A percentile compares a stretch with the other conserved stretches of the same genome.
Evolutionary conservation across 495 filamentous ascomycete species (phyloP).

Genomic region (Daldinia bambusicola): DNA sequence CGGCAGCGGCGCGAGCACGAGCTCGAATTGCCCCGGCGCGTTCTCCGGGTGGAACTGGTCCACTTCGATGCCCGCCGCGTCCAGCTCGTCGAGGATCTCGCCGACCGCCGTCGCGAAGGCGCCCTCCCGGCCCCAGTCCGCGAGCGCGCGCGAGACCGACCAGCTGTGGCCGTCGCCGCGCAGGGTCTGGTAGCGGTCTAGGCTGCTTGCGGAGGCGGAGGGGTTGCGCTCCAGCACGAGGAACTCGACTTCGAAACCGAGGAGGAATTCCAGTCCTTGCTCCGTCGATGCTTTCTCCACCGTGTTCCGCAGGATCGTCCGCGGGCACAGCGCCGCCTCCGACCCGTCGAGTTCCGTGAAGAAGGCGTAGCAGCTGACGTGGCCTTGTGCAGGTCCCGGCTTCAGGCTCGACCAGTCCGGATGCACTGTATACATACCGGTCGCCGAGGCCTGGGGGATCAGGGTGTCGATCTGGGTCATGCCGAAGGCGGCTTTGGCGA

Average conservation of each 20-base stretch:
- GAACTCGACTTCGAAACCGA: constrained; percentile 89
- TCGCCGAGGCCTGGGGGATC: constrained; percentile 54
- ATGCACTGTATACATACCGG: constrained; percentile 69
- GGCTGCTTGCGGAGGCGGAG: constrained; percentile 19
- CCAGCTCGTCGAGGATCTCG: constrained; percentile 68
- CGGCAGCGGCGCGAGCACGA: constrained; percentile 71
- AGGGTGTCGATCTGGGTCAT: constrained; percentile 68
- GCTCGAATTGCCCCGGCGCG: constrained; percentile 81
- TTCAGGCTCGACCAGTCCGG: constrained; percentile 70
- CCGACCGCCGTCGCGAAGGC: constrained; percentile 48
- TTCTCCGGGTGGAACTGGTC: constrained; percentile 83
- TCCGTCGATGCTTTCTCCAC: constrained; percentile 60
- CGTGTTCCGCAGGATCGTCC: constrained; percentile 64
- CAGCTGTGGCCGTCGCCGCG: constrained; percentile 68
- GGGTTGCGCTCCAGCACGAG: constrained; percentile 66
- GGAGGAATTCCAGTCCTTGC: constrained; percentile 61
- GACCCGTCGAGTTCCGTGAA: constrained; percentile 64
- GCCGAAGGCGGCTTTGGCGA: constrained; percentile 64
- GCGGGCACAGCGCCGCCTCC: constrained; percentile 63
- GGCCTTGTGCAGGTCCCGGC: constrained; percentile 61
- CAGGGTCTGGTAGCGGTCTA: constrained; percentile 45
- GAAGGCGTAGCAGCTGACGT: constrained; percentile 69
- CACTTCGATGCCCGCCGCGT: constrained; percentile 74
- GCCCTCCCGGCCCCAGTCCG: constrained; percentile 50
- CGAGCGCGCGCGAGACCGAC: constrained; percentile 66